Conservation (phyloP, 2,329 filamentous ascomycete genomes). For the Aspergillus versicolor region DNA sequence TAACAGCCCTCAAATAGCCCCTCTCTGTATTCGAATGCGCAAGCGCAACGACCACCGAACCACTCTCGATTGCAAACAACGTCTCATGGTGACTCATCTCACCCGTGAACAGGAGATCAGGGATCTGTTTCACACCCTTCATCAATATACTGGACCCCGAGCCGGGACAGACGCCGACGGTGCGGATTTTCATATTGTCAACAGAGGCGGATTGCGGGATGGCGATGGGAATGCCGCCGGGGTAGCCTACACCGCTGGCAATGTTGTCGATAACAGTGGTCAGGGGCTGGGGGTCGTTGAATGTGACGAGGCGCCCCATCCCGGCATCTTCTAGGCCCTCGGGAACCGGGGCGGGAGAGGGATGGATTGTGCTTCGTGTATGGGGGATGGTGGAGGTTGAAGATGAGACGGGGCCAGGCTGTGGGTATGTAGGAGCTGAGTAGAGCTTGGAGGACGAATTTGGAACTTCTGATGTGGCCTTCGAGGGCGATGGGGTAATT, state of each 20-base stretch:
- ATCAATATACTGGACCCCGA: conserved; percentile 75
- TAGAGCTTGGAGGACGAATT: conserved; percentile 33
- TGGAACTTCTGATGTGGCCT: conserved; percentile 9
- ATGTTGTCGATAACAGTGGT: conserved; percentile 62
- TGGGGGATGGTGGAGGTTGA: conserved; percentile 43
- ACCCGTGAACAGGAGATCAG: conserved; percentile 84
- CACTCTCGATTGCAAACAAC: conserved; percentile 78
- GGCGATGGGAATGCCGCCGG: conserved; percentile 64
- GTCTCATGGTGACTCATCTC: conserved; percentile 94
- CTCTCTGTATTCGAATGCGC: conserved; percentile 95
- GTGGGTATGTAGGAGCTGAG: conserved; percentile 42
- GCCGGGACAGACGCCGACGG: conserved; percentile 84
- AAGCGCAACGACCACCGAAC: conserved; percentile 76
- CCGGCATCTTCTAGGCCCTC: conserved; percentile 53
- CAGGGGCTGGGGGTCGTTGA: conserved; percentile 53
- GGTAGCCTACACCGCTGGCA: conserved; percentile 62
- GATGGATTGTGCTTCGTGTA: conserved; percentile 54
- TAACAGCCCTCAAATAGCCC: conserved; percentile 70
- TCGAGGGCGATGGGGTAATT: conserved; percentile 17
- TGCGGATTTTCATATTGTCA: conserved; percentile 59
- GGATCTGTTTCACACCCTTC: conserved; percentile 50
- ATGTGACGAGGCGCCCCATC: conserved; percentile 61
- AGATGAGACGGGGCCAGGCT: conserved; percentile 25
- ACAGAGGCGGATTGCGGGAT: conserved; percentile 60
- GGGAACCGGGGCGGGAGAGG: conserved; percentile 39